Evolutionary conservation across 768 basidiomycete species (phyloP), one percentile per base, ranked within the genome.

Genomic region (Chalciporus chontae): DNA sequence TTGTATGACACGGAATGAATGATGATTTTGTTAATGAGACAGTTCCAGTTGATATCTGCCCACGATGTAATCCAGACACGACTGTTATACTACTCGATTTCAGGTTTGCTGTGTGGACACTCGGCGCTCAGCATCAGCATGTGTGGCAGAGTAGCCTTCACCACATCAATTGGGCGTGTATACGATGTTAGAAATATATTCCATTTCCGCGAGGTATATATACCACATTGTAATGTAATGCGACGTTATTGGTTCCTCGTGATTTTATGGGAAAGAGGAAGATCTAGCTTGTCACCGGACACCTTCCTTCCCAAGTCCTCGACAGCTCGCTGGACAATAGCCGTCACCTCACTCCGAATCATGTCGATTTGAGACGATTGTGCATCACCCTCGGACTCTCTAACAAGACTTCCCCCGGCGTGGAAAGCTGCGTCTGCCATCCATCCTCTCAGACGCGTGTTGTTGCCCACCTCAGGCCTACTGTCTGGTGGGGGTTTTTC

Each of bases 301-400:
- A 81, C 69, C 10, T 68, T 71, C 53, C 76, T 72, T 18, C 83
- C 83, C 14, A 84, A 64, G 10, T 69, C 66, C 62, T 83, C 74
- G 8, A 84, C 81, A 26, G 71, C 72, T 41, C 61, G 63, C 45
- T 83, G 83, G 13, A 87, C 56, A 21, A 78, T 57, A 14, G 72
- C 71, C 3, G 81, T 83, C 21, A 88, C 71, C 51, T 76, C 71
- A 45, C 77, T 77, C 51, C 86, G 71, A 43, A 80, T 63, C 34
- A 55, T 50, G 11, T 68, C 58, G 32, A 75, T 69, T 52, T 71
- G 69, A 15, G 65, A 53, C 19, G 50, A 40, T 43, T 26, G 43
- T 31, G 32, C 47, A 5, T 19, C 39, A 19, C 32, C 24, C 41
- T 60, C 56, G 32, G 14, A n/a, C 2, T 53, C 51, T 23, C 43